Base-by-base conservation (phyloP, 768 basidiomycete species). In the Podaxis mareebaensis region DNA sequence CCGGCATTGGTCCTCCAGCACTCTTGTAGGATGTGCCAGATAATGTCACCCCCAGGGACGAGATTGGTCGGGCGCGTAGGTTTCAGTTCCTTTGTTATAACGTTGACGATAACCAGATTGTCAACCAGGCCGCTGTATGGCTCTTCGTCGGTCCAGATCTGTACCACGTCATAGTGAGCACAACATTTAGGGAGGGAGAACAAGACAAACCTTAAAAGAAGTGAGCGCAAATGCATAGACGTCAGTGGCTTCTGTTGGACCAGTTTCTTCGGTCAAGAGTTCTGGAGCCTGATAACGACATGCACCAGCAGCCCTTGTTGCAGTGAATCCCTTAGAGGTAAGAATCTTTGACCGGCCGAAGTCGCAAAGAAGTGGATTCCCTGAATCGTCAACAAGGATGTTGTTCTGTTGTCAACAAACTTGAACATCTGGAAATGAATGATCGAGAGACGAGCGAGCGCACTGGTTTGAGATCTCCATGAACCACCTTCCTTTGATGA, bases 381-480 rank as follows among this genome's bases (percentile, higher is more conserved):
- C 42, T 11, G 12, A 12, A 13, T 44, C 0, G 13, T 7, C 42
- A n/a, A 12, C 10, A n/a, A 42, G 40, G 40, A 42, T 42, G 40
- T 1, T 42, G 17, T 12, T 13, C 40, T 42, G 11, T 42, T 42
- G 17, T 17, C 12, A 17, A 44, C 8, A 11, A 44, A 1, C 42
- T 13, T 15, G 6, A 44, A 44, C 11, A 44, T 44, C 11, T 0
- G 12, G 13, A 44, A n/a, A n/a, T 13, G 42, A 12, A 44, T 5
- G 5, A n/a, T 6, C n/a, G 1, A 10, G 8, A 13, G n/a, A 0
- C 1, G n/a, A 13, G 22, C 4, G 22, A 8, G 1, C 42, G 2
- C 2, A 87, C 80, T 1, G 84, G 89, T 80, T 92, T 93, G 56
- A 95, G 78, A 74, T 93, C 90, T 0, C 91, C 92, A 69, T 95